Evolutionary conservation across 352 stramenopile species (phyloP).

Genomic region (Sclerospora graminicola): DNA sequence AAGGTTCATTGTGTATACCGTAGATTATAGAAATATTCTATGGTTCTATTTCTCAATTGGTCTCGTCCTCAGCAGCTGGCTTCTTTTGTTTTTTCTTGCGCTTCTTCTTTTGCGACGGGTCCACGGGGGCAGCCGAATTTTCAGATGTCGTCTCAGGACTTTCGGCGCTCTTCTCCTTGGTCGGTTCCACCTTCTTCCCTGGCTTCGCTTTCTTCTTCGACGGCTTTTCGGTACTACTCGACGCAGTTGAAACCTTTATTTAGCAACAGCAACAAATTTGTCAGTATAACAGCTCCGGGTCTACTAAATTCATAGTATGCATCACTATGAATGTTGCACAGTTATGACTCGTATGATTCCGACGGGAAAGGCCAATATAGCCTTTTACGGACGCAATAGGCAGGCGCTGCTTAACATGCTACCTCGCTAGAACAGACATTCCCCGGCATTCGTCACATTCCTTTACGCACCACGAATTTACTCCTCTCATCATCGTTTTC

Average conservation of each 20-base stretch:
- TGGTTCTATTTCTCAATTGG: conserved; percentile 14
- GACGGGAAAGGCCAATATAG: conserved; percentile 61
- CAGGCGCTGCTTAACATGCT: conserved; percentile 18
- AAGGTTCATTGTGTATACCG: no score
- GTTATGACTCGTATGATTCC: conserved; percentile 91
- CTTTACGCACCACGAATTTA: conserved; percentile 1
- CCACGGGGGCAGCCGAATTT: conserved; percentile 2
- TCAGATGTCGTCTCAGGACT: conserved; percentile 4
- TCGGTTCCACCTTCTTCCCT: conserved; percentile 15
- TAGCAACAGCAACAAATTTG: neutral
- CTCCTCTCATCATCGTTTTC: conserved; percentile 18
- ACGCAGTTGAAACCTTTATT: conserved; percentile 14
- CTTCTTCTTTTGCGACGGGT: conserved; percentile 41
- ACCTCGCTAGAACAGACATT: conserved; percentile 22
- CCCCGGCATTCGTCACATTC: conserved; percentile 4
- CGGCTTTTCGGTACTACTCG: conserved; percentile 34
- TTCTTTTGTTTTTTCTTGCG: conserved; percentile 46
- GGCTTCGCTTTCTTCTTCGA: conserved; percentile 28
- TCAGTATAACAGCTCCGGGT: conserved; percentile 1
- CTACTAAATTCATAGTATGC: conserved; percentile 14
- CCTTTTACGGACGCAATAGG: conserved; percentile 50
- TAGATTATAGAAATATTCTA: no score
- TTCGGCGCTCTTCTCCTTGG: conserved; percentile 12
- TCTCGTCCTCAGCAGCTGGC: conserved; percentile 5
- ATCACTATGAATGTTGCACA: conserved; percentile 69